Conservation (phyloP, 441 rosid genomes). For the Cnidoscolus chayamansa region DNA sequence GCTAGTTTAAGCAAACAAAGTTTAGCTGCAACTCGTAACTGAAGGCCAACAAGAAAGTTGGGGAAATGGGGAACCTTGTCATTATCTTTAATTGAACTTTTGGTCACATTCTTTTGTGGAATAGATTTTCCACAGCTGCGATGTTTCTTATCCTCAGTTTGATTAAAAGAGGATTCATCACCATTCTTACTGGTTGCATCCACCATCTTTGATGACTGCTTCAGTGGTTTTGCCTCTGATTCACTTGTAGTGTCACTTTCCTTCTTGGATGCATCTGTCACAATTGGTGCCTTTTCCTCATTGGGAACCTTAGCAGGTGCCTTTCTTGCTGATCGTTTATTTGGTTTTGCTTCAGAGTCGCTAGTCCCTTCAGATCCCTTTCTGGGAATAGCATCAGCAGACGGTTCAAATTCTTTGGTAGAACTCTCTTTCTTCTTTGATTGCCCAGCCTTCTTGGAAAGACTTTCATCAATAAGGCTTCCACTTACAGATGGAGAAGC, state of each 20-base stretch:
- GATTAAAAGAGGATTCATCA: conserved; percentile 48
- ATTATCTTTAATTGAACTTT: conserved; percentile 48
- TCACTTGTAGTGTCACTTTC: conserved; percentile 42
- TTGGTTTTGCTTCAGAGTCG: conserved; percentile 53
- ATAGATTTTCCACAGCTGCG: conserved; percentile 46
- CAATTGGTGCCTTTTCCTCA: conserved; percentile 41
- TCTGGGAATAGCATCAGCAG: conserved; percentile 42
- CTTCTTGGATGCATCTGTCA: conserved; percentile 46
- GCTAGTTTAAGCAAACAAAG: conserved; percentile 14
- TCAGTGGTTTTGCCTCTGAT: conserved; percentile 49
- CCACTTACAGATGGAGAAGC: conserved; percentile 42
- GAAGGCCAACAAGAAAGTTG: conserved; percentile 2
- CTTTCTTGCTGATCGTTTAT: conserved; percentile 44
- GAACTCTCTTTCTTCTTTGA: conserved; percentile 54
- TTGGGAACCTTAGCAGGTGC: conserved; percentile 36
- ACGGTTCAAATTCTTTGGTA: conserved; percentile 39
- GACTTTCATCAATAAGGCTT: conserved; percentile 40
- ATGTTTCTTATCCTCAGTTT: conserved; percentile 54
- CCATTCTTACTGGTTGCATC: conserved; percentile 37
- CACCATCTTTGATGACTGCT: conserved; percentile 54
- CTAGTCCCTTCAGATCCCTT: conserved; percentile 49
- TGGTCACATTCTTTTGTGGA: conserved; percentile 40
- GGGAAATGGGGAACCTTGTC: conserved; percentile 33
- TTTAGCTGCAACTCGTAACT: conserved; percentile 8
- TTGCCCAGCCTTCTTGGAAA: conserved; percentile 38